Evolutionary conservation across 495 filamentous ascomycete species (phyloP), one percentile per base, ranked within the genome.

Genomic region (Aspergillus sparsus): DNA sequence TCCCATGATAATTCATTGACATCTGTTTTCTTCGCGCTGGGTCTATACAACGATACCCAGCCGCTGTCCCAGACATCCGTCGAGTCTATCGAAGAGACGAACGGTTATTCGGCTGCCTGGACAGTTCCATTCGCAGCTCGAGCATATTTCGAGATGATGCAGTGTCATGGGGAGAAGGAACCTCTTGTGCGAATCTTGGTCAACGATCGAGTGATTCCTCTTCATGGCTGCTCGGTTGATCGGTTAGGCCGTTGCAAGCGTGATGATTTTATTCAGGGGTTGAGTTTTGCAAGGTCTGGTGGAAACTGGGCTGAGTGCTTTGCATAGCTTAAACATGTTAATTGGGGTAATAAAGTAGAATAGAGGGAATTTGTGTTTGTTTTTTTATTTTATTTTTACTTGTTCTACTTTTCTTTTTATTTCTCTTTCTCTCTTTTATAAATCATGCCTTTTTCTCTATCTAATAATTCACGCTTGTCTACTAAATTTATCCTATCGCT

Each of bases 1-100:
- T 87, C 85, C 18, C 92, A 96, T 66, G 92, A 96, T 72, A 95
- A 94, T 68, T 85, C 88, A 59, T 88, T 95, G 84, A 83, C 84
- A 12, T 77, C 79, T 15, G 83, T 92, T 34, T 87, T 89, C 71
- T 82, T 82, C 15, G 89, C 91, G 1, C 66, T 96, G 58, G 88
- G 90, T 0, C 62, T 95, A 54, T 94, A 89, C 68, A 87, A 90
- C 36, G 69, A 65, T 21, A 88, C 85, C 0, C 64, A 53, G 7
- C 71, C 75, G 0, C 71, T 88, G 1, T 74, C 78, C 0, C 77
- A 73, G 37, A 79, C 82, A 6, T 71, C 79, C 13, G 65, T 83
- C 16, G 65, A 80, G 61, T 74, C 75, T 27, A 66, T 75, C 33
- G 42, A 63, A 7, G 68, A 74, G 45, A 76, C 82, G 7, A 69